A percentile compares a stretch with the other conserved stretches of the same genome.
Evolutionary conservation across 2,329 filamentous ascomycete species (phyloP).

Genomic region (Lachnellula suecica): DNA sequence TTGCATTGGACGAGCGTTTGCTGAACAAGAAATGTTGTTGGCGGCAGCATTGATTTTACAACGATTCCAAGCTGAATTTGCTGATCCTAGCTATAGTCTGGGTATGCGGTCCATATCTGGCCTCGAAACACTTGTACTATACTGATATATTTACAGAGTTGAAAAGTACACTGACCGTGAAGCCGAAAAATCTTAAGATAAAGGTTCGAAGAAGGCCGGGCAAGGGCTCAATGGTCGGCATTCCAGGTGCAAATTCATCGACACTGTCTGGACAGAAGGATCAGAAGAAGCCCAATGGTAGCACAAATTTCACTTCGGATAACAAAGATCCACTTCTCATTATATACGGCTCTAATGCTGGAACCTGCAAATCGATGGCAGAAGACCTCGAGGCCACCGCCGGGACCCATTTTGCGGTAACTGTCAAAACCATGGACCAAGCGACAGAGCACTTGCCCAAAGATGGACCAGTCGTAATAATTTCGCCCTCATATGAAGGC

Average conservation of each 20-base stretch:
- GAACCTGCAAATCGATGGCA: constrained; percentile 46
- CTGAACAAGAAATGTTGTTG: constrained; percentile 69
- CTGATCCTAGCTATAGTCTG: constrained; percentile 58
- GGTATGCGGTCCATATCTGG: too few relatives aligned
- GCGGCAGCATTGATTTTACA: constrained; percentile 64
- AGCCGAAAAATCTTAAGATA: constrained; percentile 64
- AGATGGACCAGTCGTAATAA: constrained; percentile 60
- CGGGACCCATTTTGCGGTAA: constrained; percentile 6
- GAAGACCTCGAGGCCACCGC: constrained; percentile 55
- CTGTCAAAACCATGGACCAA: constrained; percentile 57
- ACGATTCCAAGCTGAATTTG: constrained; percentile 65
- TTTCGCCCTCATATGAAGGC: constrained; percentile 73
- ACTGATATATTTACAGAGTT: too few relatives aligned
- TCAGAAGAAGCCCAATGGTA: constrained; percentile 4
- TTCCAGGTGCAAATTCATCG: constrained; percentile 4
- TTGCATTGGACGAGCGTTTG: constrained; percentile 73
- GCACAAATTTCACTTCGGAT: too few relatives aligned
- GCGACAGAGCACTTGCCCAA: constrained; percentile 59
- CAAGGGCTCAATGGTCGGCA: constrained; percentile 28
- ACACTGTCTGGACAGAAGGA: constrained; percentile 12
- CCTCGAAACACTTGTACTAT: too few relatives aligned
- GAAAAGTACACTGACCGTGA: constrained; percentile 57
- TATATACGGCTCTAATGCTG: too few relatives aligned
- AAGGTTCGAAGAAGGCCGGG: constrained; percentile 53
- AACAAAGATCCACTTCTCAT: too few relatives aligned